Conservation (phyloP, 495 filamentous ascomycete genomes). For the Talaromyces proteolyticus region DNA sequence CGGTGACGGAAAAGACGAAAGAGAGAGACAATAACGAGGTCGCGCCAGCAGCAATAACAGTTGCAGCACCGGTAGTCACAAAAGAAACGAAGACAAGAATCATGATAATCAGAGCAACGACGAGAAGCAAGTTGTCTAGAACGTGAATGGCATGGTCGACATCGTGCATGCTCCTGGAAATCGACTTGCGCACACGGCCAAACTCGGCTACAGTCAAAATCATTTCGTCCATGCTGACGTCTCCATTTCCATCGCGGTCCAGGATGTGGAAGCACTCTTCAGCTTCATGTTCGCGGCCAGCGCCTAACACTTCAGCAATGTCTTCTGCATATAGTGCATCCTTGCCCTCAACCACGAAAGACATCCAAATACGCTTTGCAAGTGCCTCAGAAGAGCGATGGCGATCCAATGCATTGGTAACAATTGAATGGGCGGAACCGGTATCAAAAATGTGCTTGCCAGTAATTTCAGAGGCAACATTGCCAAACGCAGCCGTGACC, state of each 20-base stretch:
- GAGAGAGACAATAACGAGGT: slow-evolving; percentile 91
- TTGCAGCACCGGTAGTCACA: slow-evolving; percentile 75
- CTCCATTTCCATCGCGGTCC: slow-evolving; percentile 86
- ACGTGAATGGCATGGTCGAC: slow-evolving; percentile 92
- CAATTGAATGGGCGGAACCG: slow-evolving; percentile 78
- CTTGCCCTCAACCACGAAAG: slow-evolving; percentile 86
- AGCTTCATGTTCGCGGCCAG: slow-evolving; percentile 62
- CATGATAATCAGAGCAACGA: slow-evolving; percentile 71
- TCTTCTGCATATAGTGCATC: slow-evolving; percentile 77
- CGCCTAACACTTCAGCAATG: slow-evolving; percentile 79
- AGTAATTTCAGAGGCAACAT: slow-evolving; percentile 87
- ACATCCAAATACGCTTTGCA: slow-evolving; percentile 94
- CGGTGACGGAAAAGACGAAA: slow-evolving; percentile 87
- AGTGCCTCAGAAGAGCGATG: slow-evolving; percentile 77
- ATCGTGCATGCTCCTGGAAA: slow-evolving; percentile 90
- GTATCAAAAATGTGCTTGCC: slow-evolving; percentile 94
- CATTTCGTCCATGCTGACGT: slow-evolving; percentile 94
- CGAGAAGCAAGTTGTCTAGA: slow-evolving; percentile 75
- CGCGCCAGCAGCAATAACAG: slow-evolving; percentile 87
- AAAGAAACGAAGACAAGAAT: slow-evolving; percentile 89
- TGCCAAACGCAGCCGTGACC: slow-evolving; percentile 86
- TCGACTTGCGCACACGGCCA: slow-evolving; percentile 74
- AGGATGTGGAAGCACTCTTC: slow-evolving; percentile 75
- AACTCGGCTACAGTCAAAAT: slow-evolving; percentile 78
- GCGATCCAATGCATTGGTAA: slow-evolving; percentile 83